Conservation (phyloP, 1,139 yeast genomes). For the Yamadazyma atlantica region DNA sequence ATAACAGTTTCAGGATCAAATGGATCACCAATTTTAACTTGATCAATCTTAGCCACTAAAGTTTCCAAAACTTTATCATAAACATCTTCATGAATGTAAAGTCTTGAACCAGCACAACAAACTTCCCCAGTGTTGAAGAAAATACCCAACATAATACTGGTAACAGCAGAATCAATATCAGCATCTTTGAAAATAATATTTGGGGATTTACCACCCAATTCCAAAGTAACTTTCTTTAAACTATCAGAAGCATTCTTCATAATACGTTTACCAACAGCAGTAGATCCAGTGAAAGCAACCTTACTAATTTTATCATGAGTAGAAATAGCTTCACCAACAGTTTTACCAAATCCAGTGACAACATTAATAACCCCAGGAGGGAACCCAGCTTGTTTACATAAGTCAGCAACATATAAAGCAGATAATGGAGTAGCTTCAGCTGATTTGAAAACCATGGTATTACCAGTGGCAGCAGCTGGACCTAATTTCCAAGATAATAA, state of each 20-base stretch:
- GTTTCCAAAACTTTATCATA: conserved; percentile 65
- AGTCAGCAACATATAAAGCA: conserved; percentile 62
- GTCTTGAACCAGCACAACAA: conserved; percentile 85
- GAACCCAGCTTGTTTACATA: conserved; percentile 67
- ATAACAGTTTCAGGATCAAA: conserved; percentile 69
- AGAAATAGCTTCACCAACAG: conserved; percentile 73
- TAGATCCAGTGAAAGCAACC: conserved; percentile 85
- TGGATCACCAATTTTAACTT: conserved; percentile 70
- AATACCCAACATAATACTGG: conserved; percentile 53
- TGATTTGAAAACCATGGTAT: conserved; percentile 74
- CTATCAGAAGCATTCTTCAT: conserved; percentile 70
- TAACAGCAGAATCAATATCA: conserved; percentile 61
- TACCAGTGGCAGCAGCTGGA: conserved; percentile 82
- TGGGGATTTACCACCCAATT: conserved; percentile 87
- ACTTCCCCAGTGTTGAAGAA: conserved; percentile 85
- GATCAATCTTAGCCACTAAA: conserved; percentile 51
- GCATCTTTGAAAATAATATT: conserved; percentile 77
- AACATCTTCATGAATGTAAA: conserved; percentile 72
- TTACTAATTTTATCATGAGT: conserved; percentile 68
- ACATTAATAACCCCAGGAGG: conserved; percentile 81
- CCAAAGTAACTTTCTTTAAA: conserved; percentile 77
- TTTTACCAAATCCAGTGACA: conserved; percentile 75
- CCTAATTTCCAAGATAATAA: conserved; percentile 87
- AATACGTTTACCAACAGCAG: conserved; percentile 75
- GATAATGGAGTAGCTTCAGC: conserved; percentile 85